A percentile compares a stretch with the other conserved stretches of the same genome.
phyloP scores from a whole-genome alignment of 2,329 filamentous ascomycete genomes.

The Xylariales sp. region DNA sequence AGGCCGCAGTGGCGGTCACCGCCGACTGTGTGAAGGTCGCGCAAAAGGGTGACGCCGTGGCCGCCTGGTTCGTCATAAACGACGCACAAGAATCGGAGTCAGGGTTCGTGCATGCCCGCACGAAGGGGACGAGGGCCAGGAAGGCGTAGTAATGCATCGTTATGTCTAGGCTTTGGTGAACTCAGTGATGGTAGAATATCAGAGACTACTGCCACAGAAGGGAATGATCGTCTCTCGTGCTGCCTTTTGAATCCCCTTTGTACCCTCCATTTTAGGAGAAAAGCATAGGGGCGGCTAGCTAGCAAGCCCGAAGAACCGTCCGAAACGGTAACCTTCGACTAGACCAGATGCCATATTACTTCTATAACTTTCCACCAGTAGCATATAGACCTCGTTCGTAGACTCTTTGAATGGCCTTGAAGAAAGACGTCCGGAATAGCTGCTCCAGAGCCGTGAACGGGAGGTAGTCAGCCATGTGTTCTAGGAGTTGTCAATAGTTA shows the following conservation, averaged over 20 bases:
- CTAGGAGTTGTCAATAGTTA: conserved; percentile 6
- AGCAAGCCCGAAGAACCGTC: neutral
- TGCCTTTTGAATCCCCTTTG: conserved; percentile 10
- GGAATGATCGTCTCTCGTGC: conserved; percentile 6
- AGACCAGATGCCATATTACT: neutral
- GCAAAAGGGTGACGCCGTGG: conserved; percentile 51
- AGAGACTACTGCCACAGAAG: conserved; percentile 13
- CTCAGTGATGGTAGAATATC: conserved; percentile 9
- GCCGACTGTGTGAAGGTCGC: conserved; percentile 49
- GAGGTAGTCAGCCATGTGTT: conserved; percentile 13
- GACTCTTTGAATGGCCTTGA: neutral
- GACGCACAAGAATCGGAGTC: conserved; percentile 50
- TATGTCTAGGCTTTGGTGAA: neutral
- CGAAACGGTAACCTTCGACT: neutral
- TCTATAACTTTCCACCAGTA: conserved; percentile 34
- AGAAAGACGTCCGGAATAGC: neutral
- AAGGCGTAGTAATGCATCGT: conserved; percentile 33
- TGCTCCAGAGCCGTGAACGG: conserved; percentile 6
- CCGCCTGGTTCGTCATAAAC: conserved; percentile 49
- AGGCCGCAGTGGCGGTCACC: conserved; percentile 45
- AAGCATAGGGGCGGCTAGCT: neutral
- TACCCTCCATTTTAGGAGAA: conserved; percentile 2
- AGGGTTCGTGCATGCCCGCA: conserved; percentile 43
- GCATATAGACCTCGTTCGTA: conserved; percentile 3
- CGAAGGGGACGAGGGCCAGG: conserved; percentile 35